Evolutionary conservation across 495 filamentous ascomycete species (phyloP), one percentile per base, ranked within the genome.

Genomic region (Podospora appendiculata): DNA sequence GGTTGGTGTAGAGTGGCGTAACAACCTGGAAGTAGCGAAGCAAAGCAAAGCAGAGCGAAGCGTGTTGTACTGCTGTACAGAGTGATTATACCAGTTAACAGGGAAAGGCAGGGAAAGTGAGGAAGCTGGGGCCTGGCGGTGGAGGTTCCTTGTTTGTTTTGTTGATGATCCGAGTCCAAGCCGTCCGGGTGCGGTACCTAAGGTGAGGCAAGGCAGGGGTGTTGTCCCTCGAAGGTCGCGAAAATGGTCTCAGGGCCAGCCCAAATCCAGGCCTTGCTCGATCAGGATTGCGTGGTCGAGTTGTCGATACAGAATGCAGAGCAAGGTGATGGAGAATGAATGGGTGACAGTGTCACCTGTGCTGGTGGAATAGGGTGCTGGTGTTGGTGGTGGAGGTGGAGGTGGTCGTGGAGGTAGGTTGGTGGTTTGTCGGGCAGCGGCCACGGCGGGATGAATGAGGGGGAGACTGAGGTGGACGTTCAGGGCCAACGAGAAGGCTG

Each of bases 161-260:
- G 41, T 44, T 44, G 17, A 14, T 12, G 41, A 9, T 44, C 41
- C 41, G 25, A 25, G 25, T 25, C 25, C 41, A 12, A 9, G 41
- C 17, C 13, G 41, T 9, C 14, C 38, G 4, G 12, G 38, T 12
- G 38, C 11, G 38, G 38, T 41, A 41, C 14, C 38, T 44, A 44
- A 14, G 13, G 41, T 44, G 41, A 44, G 13, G 25, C 25, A 25
- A 25, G 25, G 25, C 5, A 25, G 25, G 25, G 25, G 25, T 25
- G 25, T 25, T 25, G 25, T 25, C 25, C 25, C 25, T 25, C 25
- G 47, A 46, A 43, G 53, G 41, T 18, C 36, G 42, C 54, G 33
- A 57, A 53, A 48, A 60, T 59, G 55, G 55, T 12, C 17, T 62
- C 58, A 60, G 61, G 64, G 52, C 58, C 57, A 61, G 61, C 61